phyloP scores from a whole-genome alignment of 1,284 basidiomycete species.

The Phellopilus nigrolimitatus region DNA sequence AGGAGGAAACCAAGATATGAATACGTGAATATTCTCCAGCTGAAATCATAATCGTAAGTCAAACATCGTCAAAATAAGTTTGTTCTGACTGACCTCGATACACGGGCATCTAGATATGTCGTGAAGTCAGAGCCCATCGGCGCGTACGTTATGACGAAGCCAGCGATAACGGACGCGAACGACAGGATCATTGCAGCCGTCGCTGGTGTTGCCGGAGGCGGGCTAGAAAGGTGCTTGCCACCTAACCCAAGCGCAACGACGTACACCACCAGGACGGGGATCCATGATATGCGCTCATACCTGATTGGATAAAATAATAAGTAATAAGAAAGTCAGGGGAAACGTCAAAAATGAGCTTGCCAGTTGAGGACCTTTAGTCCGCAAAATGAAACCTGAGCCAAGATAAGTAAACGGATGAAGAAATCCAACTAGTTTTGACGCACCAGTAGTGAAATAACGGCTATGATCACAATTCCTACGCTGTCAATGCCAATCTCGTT shows the following conservation, averaged over 20 bases:
- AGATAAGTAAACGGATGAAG: conserved; percentile 3
- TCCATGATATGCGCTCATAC: conserved; percentile 76
- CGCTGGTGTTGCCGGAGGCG: conserved; percentile 42
- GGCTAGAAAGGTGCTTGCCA: conserved; percentile 54
- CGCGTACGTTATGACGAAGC: conserved; percentile 68
- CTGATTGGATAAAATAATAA: conserved; percentile 28
- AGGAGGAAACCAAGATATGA: conserved; percentile 73
- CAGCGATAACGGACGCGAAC: conserved; percentile 67
- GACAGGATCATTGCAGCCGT: conserved; percentile 50
- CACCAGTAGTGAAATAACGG: conserved; percentile 69
- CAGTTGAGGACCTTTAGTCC: conserved; percentile 72
- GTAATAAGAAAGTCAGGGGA: background rate
- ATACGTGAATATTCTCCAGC: conserved; percentile 66
- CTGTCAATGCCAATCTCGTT: conserved; percentile 32
- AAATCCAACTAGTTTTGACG: conserved; percentile 26
- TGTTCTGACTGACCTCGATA: conserved; percentile 44
- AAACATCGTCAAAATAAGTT: conserved; percentile 4
- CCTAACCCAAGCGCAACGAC: conserved; percentile 72
- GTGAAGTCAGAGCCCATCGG: conserved; percentile 71
- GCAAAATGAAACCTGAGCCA: conserved; percentile 66
- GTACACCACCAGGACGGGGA: conserved; percentile 75
- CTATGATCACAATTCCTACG: conserved; percentile 87
- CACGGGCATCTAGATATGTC: conserved; percentile 55
- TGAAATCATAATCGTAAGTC: conserved; percentile 25
- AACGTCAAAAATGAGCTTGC: conserved; percentile 30